Percentiles rank a stretch among this genome's conserved stretches.
These are phyloP conservation scores for Phytopythium litorale DNA, from an alignment of 352 stramenopile species.

Conservation along the genomic window DNA sequence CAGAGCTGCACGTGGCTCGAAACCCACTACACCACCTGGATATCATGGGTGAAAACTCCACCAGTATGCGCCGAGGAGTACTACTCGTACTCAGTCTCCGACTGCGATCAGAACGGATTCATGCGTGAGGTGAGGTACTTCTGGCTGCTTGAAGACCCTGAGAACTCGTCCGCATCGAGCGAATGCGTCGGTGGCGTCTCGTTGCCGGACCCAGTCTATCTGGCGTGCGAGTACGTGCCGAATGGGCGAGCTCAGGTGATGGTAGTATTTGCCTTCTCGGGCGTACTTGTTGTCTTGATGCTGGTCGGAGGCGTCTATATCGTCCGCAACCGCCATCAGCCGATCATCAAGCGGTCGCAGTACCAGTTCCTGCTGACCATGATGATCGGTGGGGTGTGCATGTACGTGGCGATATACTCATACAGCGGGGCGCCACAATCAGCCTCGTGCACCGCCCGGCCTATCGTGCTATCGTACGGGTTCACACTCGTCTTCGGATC, in stretches of 20 bases:
- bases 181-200: constrained; percentile 21
- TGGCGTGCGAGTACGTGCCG: constrained; percentile 41
- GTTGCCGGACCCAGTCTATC: constrained; percentile 14
- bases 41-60: constrained; percentile 22
- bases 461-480: neutral
- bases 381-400: neutral
- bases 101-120: constrained; percentile 18
- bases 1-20: constrained; percentile 39
- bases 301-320: constrained; percentile 6
- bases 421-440: neutral
- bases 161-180: constrained; percentile 11
- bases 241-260: neutral
- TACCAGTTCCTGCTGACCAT: constrained; percentile 15
- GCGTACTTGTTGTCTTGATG: constrained; percentile 12
- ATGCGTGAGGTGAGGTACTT: constrained; percentile 23
- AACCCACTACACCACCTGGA: constrained; percentile 20
- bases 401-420: neutral
- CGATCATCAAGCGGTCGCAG: constrained; percentile 24
- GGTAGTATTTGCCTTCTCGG: constrained; percentile 5
- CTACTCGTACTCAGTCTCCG: constrained; percentile 33
- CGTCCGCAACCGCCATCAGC: constrained; percentile 9
- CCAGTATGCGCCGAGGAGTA: constrained; percentile 29
- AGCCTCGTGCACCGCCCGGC: neutral
- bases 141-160: constrained; percentile 27
- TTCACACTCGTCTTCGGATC: constrained; percentile 16